Percentiles rank a stretch among this genome's conserved stretches.
Conservation (phyloP, 2,329 filamentous ascomycete genomes). For the Clarireedia homoeocarpa region DNA sequence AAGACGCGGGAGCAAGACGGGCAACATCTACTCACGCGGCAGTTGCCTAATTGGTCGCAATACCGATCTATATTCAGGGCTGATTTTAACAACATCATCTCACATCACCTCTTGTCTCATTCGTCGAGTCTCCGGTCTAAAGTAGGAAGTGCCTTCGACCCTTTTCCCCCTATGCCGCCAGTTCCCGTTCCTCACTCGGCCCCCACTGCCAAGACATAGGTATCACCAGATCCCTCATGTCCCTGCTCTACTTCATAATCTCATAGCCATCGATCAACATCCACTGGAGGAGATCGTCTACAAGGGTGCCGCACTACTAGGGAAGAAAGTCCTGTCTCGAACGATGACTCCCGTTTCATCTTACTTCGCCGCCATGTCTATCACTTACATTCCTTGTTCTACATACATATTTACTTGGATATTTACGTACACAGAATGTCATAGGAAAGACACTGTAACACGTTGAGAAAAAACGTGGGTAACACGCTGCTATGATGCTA, state of each 20-base stretch:
- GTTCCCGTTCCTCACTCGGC: not conserved
- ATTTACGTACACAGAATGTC: not conserved
- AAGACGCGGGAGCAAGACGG: no score
- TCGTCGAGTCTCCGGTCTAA: not conserved
- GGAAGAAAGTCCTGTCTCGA: not conserved
- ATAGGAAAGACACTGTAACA: not conserved
- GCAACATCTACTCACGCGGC: not conserved
- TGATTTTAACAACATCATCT: not conserved
- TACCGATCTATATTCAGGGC: not conserved
- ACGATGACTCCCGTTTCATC: not conserved
- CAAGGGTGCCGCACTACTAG: not conserved
- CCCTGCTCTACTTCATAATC: not conserved
- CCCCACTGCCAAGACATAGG: not conserved
- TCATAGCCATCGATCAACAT: not conserved
- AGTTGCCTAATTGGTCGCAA: not conserved
- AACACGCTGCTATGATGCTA: not conserved
- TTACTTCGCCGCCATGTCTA: not conserved
- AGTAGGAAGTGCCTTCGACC: not conserved
- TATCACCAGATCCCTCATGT: not conserved
- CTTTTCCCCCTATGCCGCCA: not conserved
- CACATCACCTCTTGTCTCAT: slow-evolving; percentile 5
- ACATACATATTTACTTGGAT: not conserved
- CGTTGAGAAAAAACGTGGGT: slow-evolving; percentile 4
- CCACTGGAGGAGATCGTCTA: no score
- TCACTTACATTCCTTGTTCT: not conserved